These are phyloP conservation scores for Tricholoma matsutake DNA, from an alignment of 768 basidiomycete genomes.

Conservation along the genomic window DNA sequence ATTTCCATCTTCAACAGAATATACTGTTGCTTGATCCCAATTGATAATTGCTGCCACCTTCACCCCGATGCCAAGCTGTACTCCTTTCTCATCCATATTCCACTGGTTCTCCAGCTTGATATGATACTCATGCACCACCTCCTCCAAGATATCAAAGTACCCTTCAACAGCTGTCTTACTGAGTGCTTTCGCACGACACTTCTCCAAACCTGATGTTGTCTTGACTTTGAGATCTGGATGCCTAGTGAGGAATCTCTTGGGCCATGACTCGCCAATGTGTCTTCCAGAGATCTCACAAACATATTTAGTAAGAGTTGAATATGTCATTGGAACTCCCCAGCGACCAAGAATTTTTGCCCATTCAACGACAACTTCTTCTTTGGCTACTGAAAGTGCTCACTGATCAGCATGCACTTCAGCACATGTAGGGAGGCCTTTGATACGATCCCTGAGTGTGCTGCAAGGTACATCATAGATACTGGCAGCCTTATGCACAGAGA, in stretches of 20 bases:
- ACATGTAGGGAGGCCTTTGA: not conserved
- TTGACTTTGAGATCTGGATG: constrained; percentile 18
- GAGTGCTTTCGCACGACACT: too few species aligned
- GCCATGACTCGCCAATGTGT: constrained; percentile 15
- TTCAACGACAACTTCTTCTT: constrained; percentile 18
- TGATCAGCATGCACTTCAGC: constrained; percentile 5
- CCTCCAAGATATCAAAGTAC: too few species aligned
- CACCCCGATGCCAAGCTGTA: too few species aligned
- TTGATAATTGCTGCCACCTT: too few species aligned
- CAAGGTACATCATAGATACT: not conserved
- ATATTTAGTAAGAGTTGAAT: not conserved
- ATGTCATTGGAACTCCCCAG: constrained; percentile 14
- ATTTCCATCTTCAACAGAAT: too few species aligned
- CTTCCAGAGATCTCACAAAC: constrained; percentile 14
- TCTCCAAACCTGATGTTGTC: too few species aligned
- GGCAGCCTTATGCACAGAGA: not conserved
- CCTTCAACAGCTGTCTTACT: too few species aligned
- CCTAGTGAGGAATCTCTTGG: constrained; percentile 10
- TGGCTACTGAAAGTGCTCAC: constrained; percentile 6
- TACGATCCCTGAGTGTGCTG: not conserved
- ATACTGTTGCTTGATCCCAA: too few species aligned
- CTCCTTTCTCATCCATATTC: too few species aligned
- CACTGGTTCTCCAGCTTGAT: too few species aligned
- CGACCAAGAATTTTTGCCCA: constrained; percentile 22
- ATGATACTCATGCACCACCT: too few species aligned